Evolutionary conservation across 352 stramenopile genomes (phyloP).

Genomic region (Globisporangium nagaii): DNA sequence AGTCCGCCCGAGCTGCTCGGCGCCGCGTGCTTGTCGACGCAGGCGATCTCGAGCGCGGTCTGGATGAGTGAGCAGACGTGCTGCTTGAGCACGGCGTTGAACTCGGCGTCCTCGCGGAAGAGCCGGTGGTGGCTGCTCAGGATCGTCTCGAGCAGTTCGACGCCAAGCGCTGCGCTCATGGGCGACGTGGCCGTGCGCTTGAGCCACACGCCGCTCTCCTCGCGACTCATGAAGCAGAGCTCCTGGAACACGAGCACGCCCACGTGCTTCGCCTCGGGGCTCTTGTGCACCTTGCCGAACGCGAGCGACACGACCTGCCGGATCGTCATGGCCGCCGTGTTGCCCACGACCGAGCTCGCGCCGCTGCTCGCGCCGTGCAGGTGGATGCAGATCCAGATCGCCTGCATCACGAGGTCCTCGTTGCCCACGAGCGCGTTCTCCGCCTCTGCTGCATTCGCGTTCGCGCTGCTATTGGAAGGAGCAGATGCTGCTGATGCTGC

Average conservation of each 20-base stretch:
- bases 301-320: constrained; percentile 83
- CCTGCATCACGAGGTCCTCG: constrained; percentile 84
- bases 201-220: constrained; percentile 81
- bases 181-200: constrained; percentile 72
- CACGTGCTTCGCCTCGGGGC: constrained; percentile 63
- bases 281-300: constrained; percentile 77
- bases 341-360: constrained; percentile 74
- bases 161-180: constrained; percentile 68
- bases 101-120: constrained; percentile 72
- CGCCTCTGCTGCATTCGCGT: background rate
- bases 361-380: constrained; percentile 68
- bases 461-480: no score
- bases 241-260: constrained; percentile 85
- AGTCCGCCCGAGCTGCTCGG: constrained; percentile 25
- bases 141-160: constrained; percentile 79
- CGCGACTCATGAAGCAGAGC: constrained; percentile 79
- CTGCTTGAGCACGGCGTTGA: constrained; percentile 75
- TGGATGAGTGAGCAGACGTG: constrained; percentile 73
- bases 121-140: constrained; percentile 49
- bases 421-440: constrained; percentile 64
- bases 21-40: constrained; percentile 34
- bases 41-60: constrained; percentile 61
- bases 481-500: no score
- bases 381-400: constrained; percentile 85
- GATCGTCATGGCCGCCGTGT: constrained; percentile 86